Conservation (phyloP, 83 land plant genomes). For the Diphasiastrum complanatum region DNA sequence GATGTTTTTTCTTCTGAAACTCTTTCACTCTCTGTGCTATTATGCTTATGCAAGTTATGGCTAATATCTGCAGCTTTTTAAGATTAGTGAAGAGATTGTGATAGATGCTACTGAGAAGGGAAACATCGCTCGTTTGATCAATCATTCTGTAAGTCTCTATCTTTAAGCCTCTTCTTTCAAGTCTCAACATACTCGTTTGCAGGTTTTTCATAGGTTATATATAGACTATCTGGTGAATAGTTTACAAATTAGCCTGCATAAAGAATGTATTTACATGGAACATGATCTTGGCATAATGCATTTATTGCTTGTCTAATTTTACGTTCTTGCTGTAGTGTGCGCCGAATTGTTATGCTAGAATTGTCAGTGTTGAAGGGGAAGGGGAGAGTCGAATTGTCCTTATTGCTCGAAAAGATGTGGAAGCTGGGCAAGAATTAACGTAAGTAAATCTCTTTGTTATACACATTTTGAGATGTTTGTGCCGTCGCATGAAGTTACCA, state of each 20-base stretch:
- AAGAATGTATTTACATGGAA: too few species aligned
- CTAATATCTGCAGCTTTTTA: slow-evolving; percentile 60
- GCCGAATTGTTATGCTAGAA: slow-evolving; percentile 86
- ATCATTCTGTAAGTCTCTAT: slow-evolving; percentile 84
- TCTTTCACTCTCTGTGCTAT: neutral
- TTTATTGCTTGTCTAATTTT: too few species aligned
- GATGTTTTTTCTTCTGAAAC: neutral
- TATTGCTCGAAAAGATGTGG: slow-evolving; percentile 68
- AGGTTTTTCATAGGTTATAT: neutral
- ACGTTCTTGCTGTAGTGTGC: slow-evolving; percentile 33
- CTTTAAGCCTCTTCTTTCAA: too few species aligned
- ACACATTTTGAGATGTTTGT: neutral
- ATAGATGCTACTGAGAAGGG: slow-evolving; percentile 92
- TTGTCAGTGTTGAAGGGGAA: slow-evolving; percentile 58
- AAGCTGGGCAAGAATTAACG: slow-evolving; percentile 87
- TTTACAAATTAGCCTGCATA: too few species aligned
- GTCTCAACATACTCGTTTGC: neutral
- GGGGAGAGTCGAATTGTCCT: slow-evolving; percentile 72
- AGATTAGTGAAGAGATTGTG: slow-evolving; percentile 89
- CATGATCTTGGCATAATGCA: too few species aligned
- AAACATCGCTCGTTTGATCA: slow-evolving; percentile 84
- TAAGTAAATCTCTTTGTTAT: slow-evolving; percentile 27
- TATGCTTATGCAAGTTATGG: neutral
- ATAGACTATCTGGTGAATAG: too few species aligned
- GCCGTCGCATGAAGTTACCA: neutral